phyloP scores from a whole-genome alignment of 176 grass and related monocot species.

The Tillandsia fasciculata region DNA sequence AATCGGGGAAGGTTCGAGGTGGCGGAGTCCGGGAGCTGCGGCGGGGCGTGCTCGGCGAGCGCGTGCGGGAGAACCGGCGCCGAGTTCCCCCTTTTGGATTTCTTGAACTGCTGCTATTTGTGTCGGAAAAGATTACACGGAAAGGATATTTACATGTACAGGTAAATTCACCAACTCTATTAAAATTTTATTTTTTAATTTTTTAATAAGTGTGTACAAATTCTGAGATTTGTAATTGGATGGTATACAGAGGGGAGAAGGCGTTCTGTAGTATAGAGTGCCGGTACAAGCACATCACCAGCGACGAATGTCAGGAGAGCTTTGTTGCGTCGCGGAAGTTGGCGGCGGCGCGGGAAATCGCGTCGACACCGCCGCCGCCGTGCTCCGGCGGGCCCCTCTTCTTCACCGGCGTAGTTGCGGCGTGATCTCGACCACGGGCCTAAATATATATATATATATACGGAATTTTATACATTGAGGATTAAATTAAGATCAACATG shows the following conservation, averaged over 20 bases:
- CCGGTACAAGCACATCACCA: slow-evolving; percentile 21
- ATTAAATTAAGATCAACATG: no score
- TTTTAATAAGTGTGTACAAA: background rate
- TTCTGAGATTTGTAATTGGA: background rate
- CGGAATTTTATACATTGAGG: no score
- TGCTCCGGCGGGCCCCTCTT: slow-evolving; percentile 35
- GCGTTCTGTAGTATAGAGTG: slow-evolving; percentile 79
- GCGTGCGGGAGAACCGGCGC: background rate
- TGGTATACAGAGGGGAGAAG: slow-evolving; percentile 50
- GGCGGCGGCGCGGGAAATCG: background rate
- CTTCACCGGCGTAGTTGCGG: slow-evolving; percentile 49
- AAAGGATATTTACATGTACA: slow-evolving; percentile 46
- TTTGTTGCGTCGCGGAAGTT: background rate
- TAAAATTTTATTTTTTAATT: background rate
- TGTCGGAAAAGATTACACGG: slow-evolving; percentile 23
- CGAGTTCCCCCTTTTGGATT: slow-evolving; percentile 30
- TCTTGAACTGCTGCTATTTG: slow-evolving; percentile 36
- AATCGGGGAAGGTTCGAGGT: slow-evolving; percentile 31
- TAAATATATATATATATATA: no score
- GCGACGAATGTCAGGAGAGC: slow-evolving; percentile 23
- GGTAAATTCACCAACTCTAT: slow-evolving; percentile 14
- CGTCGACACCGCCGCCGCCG: slow-evolving; percentile 27
- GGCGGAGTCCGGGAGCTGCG: slow-evolving; percentile 36
- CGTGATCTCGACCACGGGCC: slow-evolving; percentile 12
- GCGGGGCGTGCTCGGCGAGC: slow-evolving; percentile 22